Base-by-base conservation (phyloP, 164 flowering plant species). In the Tetracentron sinense region DNA sequence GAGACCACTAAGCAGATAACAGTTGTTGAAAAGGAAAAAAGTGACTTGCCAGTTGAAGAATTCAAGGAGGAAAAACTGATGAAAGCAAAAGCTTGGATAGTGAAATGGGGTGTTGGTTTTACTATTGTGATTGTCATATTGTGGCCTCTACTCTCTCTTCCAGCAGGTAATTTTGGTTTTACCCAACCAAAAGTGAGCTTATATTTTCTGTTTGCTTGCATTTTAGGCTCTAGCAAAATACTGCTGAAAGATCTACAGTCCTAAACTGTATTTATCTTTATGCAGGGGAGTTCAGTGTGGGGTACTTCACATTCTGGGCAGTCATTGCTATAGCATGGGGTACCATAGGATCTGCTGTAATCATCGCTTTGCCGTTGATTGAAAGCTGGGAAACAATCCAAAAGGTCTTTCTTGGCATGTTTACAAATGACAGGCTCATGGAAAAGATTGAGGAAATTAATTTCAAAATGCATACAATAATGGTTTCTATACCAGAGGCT, bases 251-350 rank as follows among this genome's bases (percentile, higher is more conserved):
- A 19, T 56, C 2, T 30, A 3, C 11, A 29, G 7, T 29, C 5
- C 22, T 7, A 20, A 42, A 54, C 25, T 46, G 16, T 22, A 21
- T 46, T 16, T 68, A 1, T 57, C 25, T 51, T 23, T 3, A 48
- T 72, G 75, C 87, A 92, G 96, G 91, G 54, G 72, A 78, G 52
- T 93, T 90, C 81, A 87, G 80, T 66, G 23, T 74, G 29, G 89
- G 89, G 19, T 94, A 91, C 78, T 94, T 94, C 80, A 85, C 92
- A 66, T 88, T 89, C 69, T 94, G 98, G 98, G 89, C 96, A 53
- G 81, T 85, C 5, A 80, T 94, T 6, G 85, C 98, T 0, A 79
- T 94, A 31, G 85, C 87, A 27, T 94, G 98, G 98, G 98, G 98
- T 6, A 89, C 98, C 12, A 62, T 94, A 47, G 98, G 81, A 56